phyloP scores from a whole-genome alignment of 352 stramenopile species.

The Globisporangium cylindrosporum region DNA sequence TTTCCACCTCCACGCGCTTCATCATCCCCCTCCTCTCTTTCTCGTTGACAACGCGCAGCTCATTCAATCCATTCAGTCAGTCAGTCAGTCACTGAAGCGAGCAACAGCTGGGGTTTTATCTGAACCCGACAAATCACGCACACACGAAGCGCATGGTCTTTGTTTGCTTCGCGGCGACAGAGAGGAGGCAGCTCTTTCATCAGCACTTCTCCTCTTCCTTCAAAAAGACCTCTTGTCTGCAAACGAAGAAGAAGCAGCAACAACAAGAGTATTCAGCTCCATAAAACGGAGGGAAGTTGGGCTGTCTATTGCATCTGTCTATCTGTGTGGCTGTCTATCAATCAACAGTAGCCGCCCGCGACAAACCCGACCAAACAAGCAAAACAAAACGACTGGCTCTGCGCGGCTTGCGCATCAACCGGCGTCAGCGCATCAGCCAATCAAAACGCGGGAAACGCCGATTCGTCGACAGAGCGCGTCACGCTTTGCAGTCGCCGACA shows the following conservation, averaged over 20 bases:
- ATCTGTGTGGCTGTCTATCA: background rate
- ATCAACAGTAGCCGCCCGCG: background rate
- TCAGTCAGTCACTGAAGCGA: background rate
- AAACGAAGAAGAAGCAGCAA: constrained; percentile 6
- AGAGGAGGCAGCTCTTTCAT: background rate
- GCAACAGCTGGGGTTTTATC: background rate
- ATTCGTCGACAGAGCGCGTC: constrained; percentile 13
- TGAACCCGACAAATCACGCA: constrained; percentile 2
- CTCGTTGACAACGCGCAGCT: background rate
- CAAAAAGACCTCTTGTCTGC: constrained; percentile 10
- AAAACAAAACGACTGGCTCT: constrained; percentile 9
- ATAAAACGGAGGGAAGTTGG: background rate
- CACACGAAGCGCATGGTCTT: background rate
- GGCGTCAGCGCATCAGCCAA: constrained; percentile 1
- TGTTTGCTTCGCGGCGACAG: background rate
- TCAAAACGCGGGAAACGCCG: background rate
- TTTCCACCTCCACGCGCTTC: background rate
- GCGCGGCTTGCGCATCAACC: constrained; percentile 5
- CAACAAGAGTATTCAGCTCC: background rate
- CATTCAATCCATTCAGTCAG: background rate
- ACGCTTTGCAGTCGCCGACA: background rate
- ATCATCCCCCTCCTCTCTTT: background rate
- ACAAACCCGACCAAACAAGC: background rate
- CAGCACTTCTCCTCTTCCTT: background rate
- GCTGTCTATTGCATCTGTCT: background rate